Evolutionary conservation across 2,329 filamentous ascomycete genomes (phyloP), one percentile per base, ranked within the genome.

Genomic region (Diaporthe velutina): DNA sequence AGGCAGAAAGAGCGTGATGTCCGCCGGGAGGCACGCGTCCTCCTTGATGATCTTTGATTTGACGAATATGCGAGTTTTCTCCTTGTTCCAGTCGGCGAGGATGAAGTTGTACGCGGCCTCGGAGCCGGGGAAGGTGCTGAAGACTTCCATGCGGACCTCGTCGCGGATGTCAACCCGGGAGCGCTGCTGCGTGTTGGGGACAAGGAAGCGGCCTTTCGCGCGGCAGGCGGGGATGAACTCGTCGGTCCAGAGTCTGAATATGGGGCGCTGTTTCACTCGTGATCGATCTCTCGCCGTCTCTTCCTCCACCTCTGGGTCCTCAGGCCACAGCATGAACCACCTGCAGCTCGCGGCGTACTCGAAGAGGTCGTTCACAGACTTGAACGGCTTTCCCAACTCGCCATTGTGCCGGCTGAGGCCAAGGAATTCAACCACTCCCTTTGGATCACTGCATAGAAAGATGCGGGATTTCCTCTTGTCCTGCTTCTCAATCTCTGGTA

Each of bases 401-500:
- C 73, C 74, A 0, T 78, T 77, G n/a, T 82, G 80, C 1, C 80
- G 77, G 22, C 90, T 84, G 22, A 96, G 83, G 0, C 90, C 91
- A 0, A 95, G 86, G 78, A 96, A 95, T 0, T 82, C 68, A 19
- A 96, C 85, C 0, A 92, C 87, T 22, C 86, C 79, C 1, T 77
- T 77, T 0, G 93, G 91, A 15, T 93, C 86, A 1, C 82, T 82
- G 0, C 91, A 92, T 0, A 96, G 85, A 19, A 90, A 86, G 1
- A 96, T 79, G 74, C 89, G 89, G 64, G 90, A 84, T 74, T 86
- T 86, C 75, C 90, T 90, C 75, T 85, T 86, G 80, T 94, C 85
- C 3, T 85, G 77, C 0, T 80, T 76, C 78, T 96, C 94, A 45
- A 95, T 91, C 80, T 95, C 92, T 5, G 89, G 86, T 22, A 96